phyloP scores from a whole-genome alignment of 306 rosid genomes.

The Mucuna pruriens region DNA sequence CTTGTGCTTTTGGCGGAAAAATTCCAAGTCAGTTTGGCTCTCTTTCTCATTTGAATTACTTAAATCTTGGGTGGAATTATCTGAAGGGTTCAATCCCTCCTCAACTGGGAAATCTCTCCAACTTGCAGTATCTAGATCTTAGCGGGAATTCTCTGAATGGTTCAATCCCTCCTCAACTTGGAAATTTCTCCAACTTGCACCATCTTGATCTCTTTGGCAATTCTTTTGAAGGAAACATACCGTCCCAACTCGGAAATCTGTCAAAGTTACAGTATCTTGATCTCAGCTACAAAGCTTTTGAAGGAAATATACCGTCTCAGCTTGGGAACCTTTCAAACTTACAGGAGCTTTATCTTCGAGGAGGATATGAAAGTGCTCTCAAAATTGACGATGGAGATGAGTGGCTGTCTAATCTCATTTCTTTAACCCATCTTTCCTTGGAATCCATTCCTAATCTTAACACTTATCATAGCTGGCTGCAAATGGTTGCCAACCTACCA shows the following conservation, averaged over 20 bases:
- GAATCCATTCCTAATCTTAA: not conserved
- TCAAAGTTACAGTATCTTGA: conserved; percentile 33
- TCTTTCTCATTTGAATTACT: not conserved
- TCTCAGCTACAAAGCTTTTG: not conserved
- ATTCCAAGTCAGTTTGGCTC: not conserved
- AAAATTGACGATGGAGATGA: conserved; percentile 18
- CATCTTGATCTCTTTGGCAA: not conserved
- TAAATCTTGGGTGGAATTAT: not conserved
- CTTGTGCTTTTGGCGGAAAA: not conserved
- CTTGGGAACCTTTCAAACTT: conserved; percentile 40
- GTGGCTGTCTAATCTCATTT: conserved; percentile 41
- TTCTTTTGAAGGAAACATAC: not conserved
- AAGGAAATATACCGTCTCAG: conserved; percentile 30
- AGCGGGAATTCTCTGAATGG: fast-evolving
- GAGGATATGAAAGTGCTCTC: not conserved
- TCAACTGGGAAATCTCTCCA: conserved; percentile 34
- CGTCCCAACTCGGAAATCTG: conserved; percentile 40
- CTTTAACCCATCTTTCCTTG: conserved; percentile 35
- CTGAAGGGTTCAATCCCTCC: conserved; percentile 19
- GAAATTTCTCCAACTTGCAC: conserved; percentile 28
- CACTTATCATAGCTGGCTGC: not conserved
- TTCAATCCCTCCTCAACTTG: conserved; percentile 10
- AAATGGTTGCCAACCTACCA: conserved; percentile 21
- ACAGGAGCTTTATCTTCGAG: conserved; percentile 27
- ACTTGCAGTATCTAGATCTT: conserved; percentile 31